Percentiles rank a stretch among this genome's conserved stretches.
These are phyloP conservation scores for Luffa aegyptiaca DNA, from an alignment of 306 rosid genomes.

Conservation along the genomic window DNA sequence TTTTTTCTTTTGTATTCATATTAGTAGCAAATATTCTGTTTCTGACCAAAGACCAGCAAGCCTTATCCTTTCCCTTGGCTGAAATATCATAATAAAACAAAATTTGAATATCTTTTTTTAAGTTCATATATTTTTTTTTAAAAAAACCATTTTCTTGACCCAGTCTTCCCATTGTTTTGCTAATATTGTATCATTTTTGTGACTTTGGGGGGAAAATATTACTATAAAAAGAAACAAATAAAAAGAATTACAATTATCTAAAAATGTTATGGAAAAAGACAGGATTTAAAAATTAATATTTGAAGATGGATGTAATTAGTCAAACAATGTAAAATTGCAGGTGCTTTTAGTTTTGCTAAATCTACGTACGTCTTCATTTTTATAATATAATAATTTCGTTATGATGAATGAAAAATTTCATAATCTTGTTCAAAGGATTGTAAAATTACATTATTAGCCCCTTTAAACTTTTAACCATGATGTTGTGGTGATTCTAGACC, in stretches of 20 bases:
- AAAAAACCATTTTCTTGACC: background rate
- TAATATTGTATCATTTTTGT: background rate
- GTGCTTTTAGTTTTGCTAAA: background rate
- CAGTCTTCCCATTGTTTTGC: background rate
- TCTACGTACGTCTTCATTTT: background rate
- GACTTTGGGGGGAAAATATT: background rate
- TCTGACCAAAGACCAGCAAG: background rate
- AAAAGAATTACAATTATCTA: background rate
- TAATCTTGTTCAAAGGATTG: background rate
- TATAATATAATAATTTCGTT: background rate
- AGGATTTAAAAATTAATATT: background rate
- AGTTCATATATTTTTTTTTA: background rate
- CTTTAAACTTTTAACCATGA: background rate
- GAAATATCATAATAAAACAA: background rate
- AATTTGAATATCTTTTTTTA: background rate
- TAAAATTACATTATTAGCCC: background rate
- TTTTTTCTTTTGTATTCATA: background rate
- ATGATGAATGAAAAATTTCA: background rate
- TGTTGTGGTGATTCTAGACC: too few relatives aligned
- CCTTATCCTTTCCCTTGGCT: background rate
- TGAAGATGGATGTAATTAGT: background rate
- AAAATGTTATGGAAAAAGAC: background rate
- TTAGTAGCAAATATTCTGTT: background rate
- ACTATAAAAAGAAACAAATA: background rate
- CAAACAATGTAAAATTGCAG: background rate